phyloP scores from a whole-genome alignment of 2,329 filamentous ascomycete genomes.

The Salinomyces thailandicus region DNA sequence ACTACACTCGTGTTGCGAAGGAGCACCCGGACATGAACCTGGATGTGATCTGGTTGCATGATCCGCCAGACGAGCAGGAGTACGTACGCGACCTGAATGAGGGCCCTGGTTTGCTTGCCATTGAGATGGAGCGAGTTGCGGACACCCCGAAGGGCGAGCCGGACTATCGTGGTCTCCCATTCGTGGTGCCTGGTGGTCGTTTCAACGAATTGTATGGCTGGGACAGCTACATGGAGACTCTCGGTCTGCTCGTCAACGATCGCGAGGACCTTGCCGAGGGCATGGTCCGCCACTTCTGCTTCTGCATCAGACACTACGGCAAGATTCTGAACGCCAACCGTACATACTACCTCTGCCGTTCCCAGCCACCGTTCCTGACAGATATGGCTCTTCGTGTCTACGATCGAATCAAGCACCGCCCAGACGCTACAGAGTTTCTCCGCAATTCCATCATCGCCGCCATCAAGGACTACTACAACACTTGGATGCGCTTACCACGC shows the following conservation, averaged over 20 bases:
- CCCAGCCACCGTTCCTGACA: conserved; percentile 91
- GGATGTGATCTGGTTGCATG: conserved; percentile 71
- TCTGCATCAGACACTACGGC: conserved; percentile 95
- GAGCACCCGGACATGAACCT: conserved; percentile 74
- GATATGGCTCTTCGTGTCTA: conserved; percentile 95
- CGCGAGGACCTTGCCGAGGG: conserved; percentile 78
- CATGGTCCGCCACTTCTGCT: conserved; percentile 95
- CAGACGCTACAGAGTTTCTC: conserved; percentile 70
- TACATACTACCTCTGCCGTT: conserved; percentile 88
- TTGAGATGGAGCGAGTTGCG: conserved; percentile 63
- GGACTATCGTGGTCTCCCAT: conserved; percentile 70
- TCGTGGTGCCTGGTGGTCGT: conserved; percentile 91
- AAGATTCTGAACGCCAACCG: conserved; percentile 97
- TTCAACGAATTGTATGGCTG: conserved; percentile 99
- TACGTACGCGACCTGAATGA: conserved; percentile 74
- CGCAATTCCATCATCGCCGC: conserved; percentile 71
- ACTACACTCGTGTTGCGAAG: conserved; percentile 71
- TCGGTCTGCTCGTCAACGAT: conserved; percentile 78
- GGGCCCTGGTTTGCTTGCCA: conserved; percentile 78
- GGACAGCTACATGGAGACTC: conserved; percentile 98
- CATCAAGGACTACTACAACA: conserved; percentile 90
- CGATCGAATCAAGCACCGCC: conserved; percentile 81
- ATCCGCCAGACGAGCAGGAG: conserved; percentile 56
- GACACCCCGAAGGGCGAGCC: conserved; percentile 59
- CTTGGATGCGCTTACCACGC: conserved; percentile 67